Conservation (phyloP, 768 basidiomycete species). For the Mycena crocata region DNA sequence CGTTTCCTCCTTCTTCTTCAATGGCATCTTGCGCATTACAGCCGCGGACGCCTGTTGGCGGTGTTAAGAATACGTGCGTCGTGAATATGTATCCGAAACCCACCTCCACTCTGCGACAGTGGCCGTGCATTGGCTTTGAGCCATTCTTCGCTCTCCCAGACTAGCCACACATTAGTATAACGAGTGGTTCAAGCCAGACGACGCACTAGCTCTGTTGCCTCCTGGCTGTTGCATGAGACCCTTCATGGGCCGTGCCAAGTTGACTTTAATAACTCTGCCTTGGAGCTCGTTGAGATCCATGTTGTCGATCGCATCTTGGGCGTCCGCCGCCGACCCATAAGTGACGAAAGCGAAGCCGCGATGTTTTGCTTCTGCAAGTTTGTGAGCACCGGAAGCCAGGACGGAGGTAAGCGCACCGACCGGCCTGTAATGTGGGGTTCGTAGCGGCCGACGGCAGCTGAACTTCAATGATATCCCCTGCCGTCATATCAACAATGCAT, state of each 20-base stretch:
- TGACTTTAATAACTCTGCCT: constrained; percentile 84
- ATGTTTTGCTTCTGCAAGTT: constrained; percentile 74
- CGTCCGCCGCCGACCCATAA: constrained; percentile 82
- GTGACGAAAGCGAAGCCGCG: constrained; percentile 96
- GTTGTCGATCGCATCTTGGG: constrained; percentile 98
- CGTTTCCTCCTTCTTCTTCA: constrained; percentile 41
- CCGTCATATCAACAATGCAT: constrained; percentile 24
- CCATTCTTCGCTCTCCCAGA: constrained; percentile 99
- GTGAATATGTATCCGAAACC: constrained; percentile 10
- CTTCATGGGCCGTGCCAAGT: constrained; percentile 87
- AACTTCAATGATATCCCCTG: constrained; percentile 94
- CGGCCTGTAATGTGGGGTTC: constrained; percentile 73
- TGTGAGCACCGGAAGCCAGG: constrained; percentile 16
- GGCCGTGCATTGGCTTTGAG: constrained; percentile 84
- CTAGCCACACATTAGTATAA: constrained; percentile 50
- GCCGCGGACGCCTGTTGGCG: constrained; percentile 64
- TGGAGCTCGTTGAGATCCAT: constrained; percentile 95
- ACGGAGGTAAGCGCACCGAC: constrained; percentile 48
- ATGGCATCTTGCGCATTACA: constrained; percentile 48
- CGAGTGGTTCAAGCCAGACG: not conserved
- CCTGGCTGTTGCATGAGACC: constrained; percentile 68
- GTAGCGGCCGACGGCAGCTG: constrained; percentile 85
- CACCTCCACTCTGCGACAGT: constrained; percentile 80
- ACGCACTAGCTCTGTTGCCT: constrained; percentile 83
- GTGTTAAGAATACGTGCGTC: constrained; percentile 15